Base-by-base conservation (phyloP, 2,329 filamentous ascomycete genomes). In the Pseudogymnoascus sp. region DNA sequence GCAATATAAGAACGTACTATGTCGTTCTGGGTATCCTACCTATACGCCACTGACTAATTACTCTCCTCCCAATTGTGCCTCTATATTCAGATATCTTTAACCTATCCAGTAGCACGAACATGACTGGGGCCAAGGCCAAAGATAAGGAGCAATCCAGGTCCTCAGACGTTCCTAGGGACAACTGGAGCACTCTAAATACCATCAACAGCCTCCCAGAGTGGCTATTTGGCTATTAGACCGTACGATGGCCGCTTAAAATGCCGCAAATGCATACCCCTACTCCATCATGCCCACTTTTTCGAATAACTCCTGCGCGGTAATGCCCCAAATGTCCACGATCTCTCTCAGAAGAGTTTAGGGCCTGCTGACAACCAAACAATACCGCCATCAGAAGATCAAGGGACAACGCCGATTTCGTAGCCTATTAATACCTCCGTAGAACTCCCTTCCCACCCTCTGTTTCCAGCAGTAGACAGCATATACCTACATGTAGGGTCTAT, bases 401-500 rank as follows among this genome's bases (percentile, higher is more conserved):
- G 49, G 49, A 55, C 11, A 33, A 60, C 12, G 38, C 70, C 70
- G 52, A 99, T 96, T 77, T 99, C 95, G 75, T 99, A 99, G 14
- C 95, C 95, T 62, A 99, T 85, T 64, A 99, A 75, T 0, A 95
- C 91, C 77, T 99, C 95, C 0, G 95, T 97, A 37, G 83, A 88
- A 18, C 83, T 87, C 1, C 95, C 95, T 74, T 97, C 95, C 95
- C 95, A 99, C 0, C 95, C 95, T 65, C 95, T 80, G 65, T 95
- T 97, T 0, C 95, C 95, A 4, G 91, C 93, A 0, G 91, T 90
- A 1, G 90, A 93, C 35, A 99, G 83, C 88, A 99, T 93, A 72
- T 93, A 97, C 16, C 87, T 83, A 72, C 91, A 93, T 0, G 91
- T 90, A 4, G 90, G 90, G 73, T 99, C 95, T 55, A 97, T 81